Evolutionary conservation across 345 rosid species (phyloP).

Genomic region (Hypericum androsaemum): DNA sequence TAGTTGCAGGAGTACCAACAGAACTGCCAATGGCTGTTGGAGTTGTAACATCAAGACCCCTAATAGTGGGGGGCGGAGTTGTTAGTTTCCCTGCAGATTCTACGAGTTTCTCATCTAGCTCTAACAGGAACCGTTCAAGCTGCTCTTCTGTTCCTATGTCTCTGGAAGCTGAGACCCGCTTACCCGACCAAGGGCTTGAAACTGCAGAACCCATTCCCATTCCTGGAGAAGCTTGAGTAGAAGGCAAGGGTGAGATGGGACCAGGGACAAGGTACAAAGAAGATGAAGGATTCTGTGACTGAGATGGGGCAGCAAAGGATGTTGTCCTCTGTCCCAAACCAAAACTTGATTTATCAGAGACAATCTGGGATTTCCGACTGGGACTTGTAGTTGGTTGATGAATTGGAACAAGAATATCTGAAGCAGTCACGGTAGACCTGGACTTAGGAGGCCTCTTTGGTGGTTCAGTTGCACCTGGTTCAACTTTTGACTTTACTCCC

Average conservation of each 20-base stretch:
- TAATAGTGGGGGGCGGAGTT: slow-evolving; percentile 71
- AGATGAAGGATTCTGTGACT: slow-evolving; percentile 52
- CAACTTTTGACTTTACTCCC: slow-evolving; percentile 58
- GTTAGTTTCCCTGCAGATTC: slow-evolving; percentile 65
- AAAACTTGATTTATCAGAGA: slow-evolving; percentile 39
- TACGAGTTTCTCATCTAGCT: slow-evolving; percentile 59
- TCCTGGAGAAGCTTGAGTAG: slow-evolving; percentile 54
- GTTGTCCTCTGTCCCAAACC: slow-evolving; percentile 41
- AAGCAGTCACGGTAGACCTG: slow-evolving; percentile 36
- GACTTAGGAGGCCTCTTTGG: slow-evolving; percentile 57
- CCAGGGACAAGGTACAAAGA: slow-evolving; percentile 63
- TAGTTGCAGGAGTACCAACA: slow-evolving; percentile 65
- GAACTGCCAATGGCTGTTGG: slow-evolving; percentile 61
- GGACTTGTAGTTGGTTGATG: slow-evolving; percentile 52
- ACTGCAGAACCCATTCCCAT: slow-evolving; percentile 45
- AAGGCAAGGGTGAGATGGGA: slow-evolving; percentile 37
- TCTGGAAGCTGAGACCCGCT: slow-evolving; percentile 37
- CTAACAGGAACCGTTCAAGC: slow-evolving; percentile 77
- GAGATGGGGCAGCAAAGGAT: slow-evolving; percentile 47
- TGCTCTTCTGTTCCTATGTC: slow-evolving; percentile 81
- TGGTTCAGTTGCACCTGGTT: slow-evolving; percentile 34
- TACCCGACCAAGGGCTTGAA: slow-evolving; percentile 77
- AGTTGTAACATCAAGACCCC: slow-evolving; percentile 57
- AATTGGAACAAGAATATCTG: slow-evolving; percentile 71
- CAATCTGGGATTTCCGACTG: slow-evolving; percentile 37